These are phyloP conservation scores for Hyphopichia fennica DNA, from an alignment of 1,139 yeast species.

Conservation along the genomic window DNA sequence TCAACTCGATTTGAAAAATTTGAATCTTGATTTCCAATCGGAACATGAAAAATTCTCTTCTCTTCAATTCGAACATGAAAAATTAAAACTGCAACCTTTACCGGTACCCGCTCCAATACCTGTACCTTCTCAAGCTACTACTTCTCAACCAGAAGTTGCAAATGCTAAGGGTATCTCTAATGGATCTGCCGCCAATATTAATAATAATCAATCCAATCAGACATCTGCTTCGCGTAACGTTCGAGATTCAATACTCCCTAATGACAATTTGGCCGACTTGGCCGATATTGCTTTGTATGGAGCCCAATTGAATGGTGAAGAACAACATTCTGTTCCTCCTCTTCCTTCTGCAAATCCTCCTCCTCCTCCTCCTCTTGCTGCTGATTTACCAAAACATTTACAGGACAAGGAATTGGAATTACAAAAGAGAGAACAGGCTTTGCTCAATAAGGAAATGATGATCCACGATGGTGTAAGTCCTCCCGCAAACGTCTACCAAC, in stretches of 20 bases:
- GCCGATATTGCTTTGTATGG: slow-evolving; percentile 47
- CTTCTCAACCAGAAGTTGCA: background rate
- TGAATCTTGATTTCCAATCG: too few species aligned
- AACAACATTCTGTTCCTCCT: background rate
- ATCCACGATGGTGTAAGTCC: background rate
- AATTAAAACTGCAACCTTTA: too few species aligned
- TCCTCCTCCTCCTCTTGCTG: background rate
- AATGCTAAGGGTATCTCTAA: background rate
- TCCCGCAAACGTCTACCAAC: background rate
- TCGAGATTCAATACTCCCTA: slow-evolving; percentile 15
- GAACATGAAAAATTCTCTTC: too few species aligned
- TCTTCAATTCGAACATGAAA: slow-evolving; percentile 9
- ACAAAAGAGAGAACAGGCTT: slow-evolving; percentile 44
- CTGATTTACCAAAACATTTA: slow-evolving; percentile 8
- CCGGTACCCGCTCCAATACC: too few species aligned
- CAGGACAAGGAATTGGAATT: slow-evolving; percentile 40
- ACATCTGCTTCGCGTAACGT: background rate
- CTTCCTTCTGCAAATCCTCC: background rate
- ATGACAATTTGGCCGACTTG: slow-evolving; percentile 41
- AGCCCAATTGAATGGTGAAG: slow-evolving; percentile 31
- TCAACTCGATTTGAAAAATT: slow-evolving; percentile 12
- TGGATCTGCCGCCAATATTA: background rate
- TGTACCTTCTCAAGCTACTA: background rate
- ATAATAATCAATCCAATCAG: background rate
- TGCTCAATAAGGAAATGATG: slow-evolving; percentile 38